Evolutionary conservation across 306 rosid species (phyloP).

Genomic region (Gleditsia sinensis): DNA sequence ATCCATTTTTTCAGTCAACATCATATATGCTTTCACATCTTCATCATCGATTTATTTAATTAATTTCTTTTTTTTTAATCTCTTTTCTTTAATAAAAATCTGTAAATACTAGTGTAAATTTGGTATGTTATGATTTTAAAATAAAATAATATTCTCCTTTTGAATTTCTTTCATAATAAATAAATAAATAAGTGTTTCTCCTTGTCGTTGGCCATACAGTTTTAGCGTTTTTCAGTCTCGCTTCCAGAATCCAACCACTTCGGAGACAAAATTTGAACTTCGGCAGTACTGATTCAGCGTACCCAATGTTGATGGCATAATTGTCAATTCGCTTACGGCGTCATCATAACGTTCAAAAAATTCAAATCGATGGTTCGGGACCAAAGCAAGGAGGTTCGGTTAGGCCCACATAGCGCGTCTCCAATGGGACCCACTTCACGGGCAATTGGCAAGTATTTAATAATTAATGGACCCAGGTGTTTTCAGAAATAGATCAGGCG

Average conservation of each 20-base stretch:
- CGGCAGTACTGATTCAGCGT: not conserved
- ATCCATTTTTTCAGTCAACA: no score
- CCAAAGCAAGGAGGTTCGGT: slow-evolving; percentile 50
- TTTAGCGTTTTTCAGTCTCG: not conserved
- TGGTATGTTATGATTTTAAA: no score
- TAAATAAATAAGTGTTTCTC: no score
- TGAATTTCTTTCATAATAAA: no score
- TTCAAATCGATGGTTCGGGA: slow-evolving; percentile 57
- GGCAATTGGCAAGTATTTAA: not conserved
- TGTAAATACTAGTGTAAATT: no score
- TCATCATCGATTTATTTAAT: no score
- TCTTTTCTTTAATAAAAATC: no score
- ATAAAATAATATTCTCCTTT: no score
- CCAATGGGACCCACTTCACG: slow-evolving; percentile 47
- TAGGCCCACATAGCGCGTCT: slow-evolving; percentile 59
- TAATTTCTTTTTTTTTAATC: no score
- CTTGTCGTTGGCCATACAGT: no score
- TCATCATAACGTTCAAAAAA: slow-evolving; percentile 64
- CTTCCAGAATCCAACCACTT: not conserved
- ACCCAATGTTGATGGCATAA: slow-evolving; percentile 5
- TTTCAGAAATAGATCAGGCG: not conserved
- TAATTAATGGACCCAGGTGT: not conserved
- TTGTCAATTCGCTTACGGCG: slow-evolving; percentile 23
- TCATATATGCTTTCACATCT: no score
- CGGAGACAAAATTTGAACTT: not conserved